Evolutionary conservation across 2,329 filamentous ascomycete species (phyloP).

Genomic region (Bipolaris cookei): DNA sequence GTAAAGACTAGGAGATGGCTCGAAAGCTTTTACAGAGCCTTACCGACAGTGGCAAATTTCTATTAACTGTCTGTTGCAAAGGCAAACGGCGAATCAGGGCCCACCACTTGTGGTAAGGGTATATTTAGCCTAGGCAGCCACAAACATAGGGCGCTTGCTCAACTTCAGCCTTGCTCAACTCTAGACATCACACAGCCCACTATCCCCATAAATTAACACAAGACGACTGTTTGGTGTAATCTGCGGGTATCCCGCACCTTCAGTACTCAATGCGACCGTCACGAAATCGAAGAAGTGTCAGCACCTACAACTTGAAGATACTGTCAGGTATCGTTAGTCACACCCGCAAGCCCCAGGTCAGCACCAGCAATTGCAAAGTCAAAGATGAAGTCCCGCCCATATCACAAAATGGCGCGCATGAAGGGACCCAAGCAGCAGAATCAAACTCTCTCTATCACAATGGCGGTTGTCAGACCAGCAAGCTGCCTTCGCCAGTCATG

Average conservation of each 20-base stretch:
- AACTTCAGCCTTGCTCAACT: background rate
- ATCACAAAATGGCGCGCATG: background rate
- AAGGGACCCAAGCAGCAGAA: background rate
- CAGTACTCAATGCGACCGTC: background rate
- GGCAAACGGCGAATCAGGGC: slow-evolving; percentile 1
- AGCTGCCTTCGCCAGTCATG: slow-evolving; percentile 6
- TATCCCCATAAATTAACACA: background rate
- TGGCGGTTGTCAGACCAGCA: background rate
- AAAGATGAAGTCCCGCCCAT: background rate
- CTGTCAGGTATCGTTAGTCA: background rate
- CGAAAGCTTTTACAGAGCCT: background rate
- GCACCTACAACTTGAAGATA: slow-evolving; percentile 7
- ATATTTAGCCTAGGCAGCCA: slow-evolving; percentile 8
- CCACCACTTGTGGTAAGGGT: background rate
- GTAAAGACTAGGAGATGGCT: background rate
- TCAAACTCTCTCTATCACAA: background rate
- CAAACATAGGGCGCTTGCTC: background rate
- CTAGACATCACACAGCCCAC: background rate
- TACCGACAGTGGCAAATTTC: background rate
- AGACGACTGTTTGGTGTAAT: background rate
- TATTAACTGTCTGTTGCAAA: background rate
- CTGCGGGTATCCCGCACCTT: background rate
- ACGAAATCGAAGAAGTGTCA: slow-evolving; percentile 3
- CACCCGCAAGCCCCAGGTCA: background rate
- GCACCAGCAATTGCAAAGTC: background rate